Percentiles rank a stretch among this genome's conserved stretches.
Conservation (phyloP, 2,329 filamentous ascomycete species). For the Nannizziopsis barbatae region DNA sequence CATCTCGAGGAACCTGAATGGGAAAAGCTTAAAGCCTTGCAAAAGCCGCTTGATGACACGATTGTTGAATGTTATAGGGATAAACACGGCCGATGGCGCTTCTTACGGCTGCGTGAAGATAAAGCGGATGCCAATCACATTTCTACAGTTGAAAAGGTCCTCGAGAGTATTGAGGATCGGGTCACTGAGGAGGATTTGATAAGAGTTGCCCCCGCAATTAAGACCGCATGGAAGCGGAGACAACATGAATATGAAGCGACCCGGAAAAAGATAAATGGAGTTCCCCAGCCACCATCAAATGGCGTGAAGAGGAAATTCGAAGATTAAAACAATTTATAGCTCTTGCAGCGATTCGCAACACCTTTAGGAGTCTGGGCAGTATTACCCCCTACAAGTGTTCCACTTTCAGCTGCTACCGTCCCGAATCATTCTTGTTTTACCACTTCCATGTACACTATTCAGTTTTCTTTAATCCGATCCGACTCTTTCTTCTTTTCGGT, state of each 20-base stretch:
- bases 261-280: conserved; percentile 17
- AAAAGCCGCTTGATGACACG: conserved; percentile 67
- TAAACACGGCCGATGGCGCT: conserved; percentile 63
- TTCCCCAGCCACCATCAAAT: conserved; percentile 17
- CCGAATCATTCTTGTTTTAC: no score
- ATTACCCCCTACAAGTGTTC: background rate
- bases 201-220: conserved; percentile 56
- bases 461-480: no score
- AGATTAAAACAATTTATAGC: conserved; percentile 20
- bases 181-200: conserved; percentile 76
- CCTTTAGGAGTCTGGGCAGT: no score
- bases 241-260: conserved; percentile 29
- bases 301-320: conserved; percentile 34
- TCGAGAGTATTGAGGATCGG: conserved; percentile 77
- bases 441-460: no score
- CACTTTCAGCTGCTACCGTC: no score
- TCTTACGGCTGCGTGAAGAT: conserved; percentile 83
- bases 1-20: conserved; percentile 66
- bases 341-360: background rate
- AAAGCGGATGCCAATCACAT: conserved; percentile 87
- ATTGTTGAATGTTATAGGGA: conserved; percentile 88
- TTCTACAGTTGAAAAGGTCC: conserved; percentile 69
- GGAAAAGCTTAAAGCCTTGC: conserved; percentile 63
- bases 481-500: no score
- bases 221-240: conserved; percentile 66